These are phyloP conservation scores for Nothophoma quercina DNA, from an alignment of 2,329 filamentous ascomycete species.

Conservation along the genomic window DNA sequence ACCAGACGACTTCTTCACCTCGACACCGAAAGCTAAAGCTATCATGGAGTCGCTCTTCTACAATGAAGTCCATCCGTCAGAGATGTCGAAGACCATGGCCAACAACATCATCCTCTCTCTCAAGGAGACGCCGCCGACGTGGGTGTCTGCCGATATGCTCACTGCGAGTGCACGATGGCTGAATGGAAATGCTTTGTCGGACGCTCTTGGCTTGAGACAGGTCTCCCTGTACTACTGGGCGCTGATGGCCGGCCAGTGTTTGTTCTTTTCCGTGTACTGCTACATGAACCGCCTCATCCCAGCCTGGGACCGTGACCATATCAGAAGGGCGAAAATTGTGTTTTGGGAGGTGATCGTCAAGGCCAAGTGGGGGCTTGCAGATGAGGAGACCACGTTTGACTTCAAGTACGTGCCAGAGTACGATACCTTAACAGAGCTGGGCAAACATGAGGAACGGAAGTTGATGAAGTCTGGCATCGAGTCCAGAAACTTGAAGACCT, in stretches of 20 bases:
- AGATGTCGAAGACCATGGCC: constrained; percentile 69
- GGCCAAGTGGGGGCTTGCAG: constrained; percentile 68
- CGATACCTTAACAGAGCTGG: constrained; percentile 58
- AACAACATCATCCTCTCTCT: constrained; percentile 78
- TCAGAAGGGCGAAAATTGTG: constrained; percentile 58
- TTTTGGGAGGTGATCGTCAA: constrained; percentile 70
- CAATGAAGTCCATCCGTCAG: constrained; percentile 71
- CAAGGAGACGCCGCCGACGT: constrained; percentile 70
- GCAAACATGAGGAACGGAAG: constrained; percentile 52
- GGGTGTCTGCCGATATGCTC: constrained; percentile 71
- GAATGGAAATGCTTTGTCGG: constrained; percentile 70
- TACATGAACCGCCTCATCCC: constrained; percentile 61
- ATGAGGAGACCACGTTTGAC: constrained; percentile 69
- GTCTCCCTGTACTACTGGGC: constrained; percentile 66
- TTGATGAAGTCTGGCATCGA: constrained; percentile 52
- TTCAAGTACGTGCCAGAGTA: constrained; percentile 74
- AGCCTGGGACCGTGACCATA: constrained; percentile 60
- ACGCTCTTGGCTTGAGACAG: constrained; percentile 65
- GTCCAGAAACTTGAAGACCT: constrained; percentile 56
- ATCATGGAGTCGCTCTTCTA: constrained; percentile 73
- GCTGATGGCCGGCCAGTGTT: constrained; percentile 69
- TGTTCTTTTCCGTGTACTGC: constrained; percentile 67
- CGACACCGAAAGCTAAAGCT: constrained; percentile 62
- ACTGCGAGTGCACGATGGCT: constrained; percentile 73
- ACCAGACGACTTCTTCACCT: constrained; percentile 67